These are phyloP conservation scores for Xylariaceae sp. DNA, from an alignment of 2,329 filamentous ascomycete species.

Conservation along the genomic window DNA sequence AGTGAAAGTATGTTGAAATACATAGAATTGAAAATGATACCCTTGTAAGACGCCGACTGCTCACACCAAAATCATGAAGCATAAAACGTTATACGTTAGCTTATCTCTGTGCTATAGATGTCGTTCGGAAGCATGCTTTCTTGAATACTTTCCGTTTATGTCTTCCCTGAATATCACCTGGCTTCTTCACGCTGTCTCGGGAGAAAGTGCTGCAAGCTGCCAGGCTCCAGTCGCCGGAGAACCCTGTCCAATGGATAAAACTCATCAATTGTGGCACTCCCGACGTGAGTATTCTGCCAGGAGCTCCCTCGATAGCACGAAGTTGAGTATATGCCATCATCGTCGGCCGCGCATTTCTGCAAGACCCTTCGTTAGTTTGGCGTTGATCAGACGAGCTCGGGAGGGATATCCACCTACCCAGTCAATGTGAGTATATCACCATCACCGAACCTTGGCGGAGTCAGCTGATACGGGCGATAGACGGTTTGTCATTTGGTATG, in stretches of 20 bases:
- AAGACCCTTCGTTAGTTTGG: constrained; percentile 58
- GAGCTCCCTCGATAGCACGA: constrained; percentile 13
- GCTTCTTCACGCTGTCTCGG: constrained; percentile 9
- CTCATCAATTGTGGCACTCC: constrained; percentile 18
- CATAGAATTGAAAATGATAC: no score
- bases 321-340: constrained; percentile 44
- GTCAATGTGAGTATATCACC: constrained; percentile 41
- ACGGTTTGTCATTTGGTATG: not conserved
- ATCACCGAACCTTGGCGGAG: no score
- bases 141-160: no score
- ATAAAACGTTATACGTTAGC: no score
- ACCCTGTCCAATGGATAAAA: constrained; percentile 11
- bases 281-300: constrained; percentile 15
- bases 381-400: constrained; percentile 57
- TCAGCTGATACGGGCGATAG: not conserved
- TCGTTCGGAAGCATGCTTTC: no score
- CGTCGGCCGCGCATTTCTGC: constrained; percentile 58
- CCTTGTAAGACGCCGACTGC: no score
- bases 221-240: constrained; percentile 12
- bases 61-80: no score
- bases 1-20: no score
- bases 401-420: constrained; percentile 53
- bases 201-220: constrained; percentile 13
- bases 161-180: no score
- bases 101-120: no score